These are phyloP conservation scores for Tagetes erecta DNA, from an alignment of 129 eudicot species.

Conservation along the genomic window DNA sequence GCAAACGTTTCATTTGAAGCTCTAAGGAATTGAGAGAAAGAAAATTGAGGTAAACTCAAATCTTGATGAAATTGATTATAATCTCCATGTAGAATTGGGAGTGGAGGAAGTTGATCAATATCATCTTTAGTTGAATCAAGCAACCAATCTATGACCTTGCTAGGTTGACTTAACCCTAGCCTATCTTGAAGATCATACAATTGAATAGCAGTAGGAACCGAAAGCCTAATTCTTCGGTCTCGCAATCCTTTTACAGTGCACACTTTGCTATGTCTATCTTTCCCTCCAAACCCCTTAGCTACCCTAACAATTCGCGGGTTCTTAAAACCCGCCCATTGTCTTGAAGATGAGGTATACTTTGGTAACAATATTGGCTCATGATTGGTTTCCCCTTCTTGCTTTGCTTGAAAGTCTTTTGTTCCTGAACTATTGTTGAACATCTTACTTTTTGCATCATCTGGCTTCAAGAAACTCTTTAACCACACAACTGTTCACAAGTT, in stretches of 20 bases:
- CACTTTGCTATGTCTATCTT: slow-evolving; percentile 92
- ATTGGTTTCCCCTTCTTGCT: slow-evolving; percentile 51
- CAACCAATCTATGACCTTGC: slow-evolving; percentile 96
- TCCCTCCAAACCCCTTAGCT: slow-evolving; percentile 81
- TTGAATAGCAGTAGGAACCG: slow-evolving; percentile 85
- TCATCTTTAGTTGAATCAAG: slow-evolving; percentile 74
- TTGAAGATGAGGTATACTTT: slow-evolving; percentile 48
- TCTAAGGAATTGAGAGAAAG: slow-evolving; percentile 43
- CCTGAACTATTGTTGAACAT: slow-evolving; percentile 55
- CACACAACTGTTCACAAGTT: slow-evolving; percentile 34
- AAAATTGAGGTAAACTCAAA: slow-evolving; percentile 42
- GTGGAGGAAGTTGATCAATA: slow-evolving; percentile 85
- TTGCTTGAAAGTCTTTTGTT: slow-evolving; percentile 34
- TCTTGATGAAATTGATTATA: slow-evolving; percentile 47
- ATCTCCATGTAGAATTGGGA: slow-evolving; percentile 59
- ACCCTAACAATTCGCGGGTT: slow-evolving; percentile 93
- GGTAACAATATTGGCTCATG: slow-evolving; percentile 28
- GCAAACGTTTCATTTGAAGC: slow-evolving; percentile 33
- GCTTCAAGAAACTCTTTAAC: slow-evolving; percentile 43
- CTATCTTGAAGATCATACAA: slow-evolving; percentile 86
- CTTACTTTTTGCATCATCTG: slow-evolving; percentile 50
- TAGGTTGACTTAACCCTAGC: slow-evolving; percentile 80
- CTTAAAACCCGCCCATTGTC: slow-evolving; percentile 76
- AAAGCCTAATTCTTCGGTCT: slow-evolving; percentile 86
- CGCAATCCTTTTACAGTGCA: slow-evolving; percentile 82